Conservation (phyloP, 2,329 filamentous ascomycete genomes). For the Teratosphaeria pseudoeucalypti region DNA sequence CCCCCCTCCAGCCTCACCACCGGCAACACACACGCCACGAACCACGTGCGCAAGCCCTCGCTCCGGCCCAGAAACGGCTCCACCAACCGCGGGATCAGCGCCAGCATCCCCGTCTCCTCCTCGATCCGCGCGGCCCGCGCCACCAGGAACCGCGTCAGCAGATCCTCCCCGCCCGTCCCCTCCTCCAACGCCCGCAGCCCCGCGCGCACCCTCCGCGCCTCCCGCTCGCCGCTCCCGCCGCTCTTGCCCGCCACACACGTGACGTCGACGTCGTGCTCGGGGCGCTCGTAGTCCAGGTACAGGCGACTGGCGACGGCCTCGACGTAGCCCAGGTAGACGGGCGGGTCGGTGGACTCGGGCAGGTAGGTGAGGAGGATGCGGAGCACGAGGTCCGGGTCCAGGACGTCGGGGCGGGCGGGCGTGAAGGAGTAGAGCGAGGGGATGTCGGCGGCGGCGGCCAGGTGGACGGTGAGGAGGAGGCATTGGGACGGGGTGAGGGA, state of each 20-base stretch:
- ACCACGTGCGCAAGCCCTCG: conserved; percentile 55
- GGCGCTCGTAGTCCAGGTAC: conserved; percentile 31
- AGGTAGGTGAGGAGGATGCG: conserved; percentile 67
- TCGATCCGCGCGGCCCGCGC: conserved; percentile 60
- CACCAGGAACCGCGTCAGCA: conserved; percentile 54
- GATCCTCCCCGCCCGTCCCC: conserved; percentile 47
- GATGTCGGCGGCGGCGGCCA: conserved; percentile 57
- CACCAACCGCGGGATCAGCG: conserved; percentile 57
- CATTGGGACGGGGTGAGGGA: conserved; percentile 55
- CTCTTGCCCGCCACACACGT: conserved; percentile 48
- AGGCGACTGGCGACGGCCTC: conserved; percentile 44
- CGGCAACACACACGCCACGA: conserved; percentile 58
- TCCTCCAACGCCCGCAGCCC: conserved; percentile 52
- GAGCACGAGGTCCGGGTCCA: conserved; percentile 56
- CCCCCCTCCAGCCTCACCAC: conserved; percentile 58
- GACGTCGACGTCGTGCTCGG: conserved; percentile 41
- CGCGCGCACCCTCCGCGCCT: conserved; percentile 53
- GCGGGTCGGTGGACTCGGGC: conserved; percentile 58
- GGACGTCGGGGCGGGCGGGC: conserved; percentile 44
- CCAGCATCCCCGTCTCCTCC: conserved; percentile 58
- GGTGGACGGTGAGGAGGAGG: conserved; percentile 61
- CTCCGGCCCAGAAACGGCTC: conserved; percentile 51
- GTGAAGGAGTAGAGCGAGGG: conserved; percentile 51
- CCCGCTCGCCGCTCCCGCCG: conserved; percentile 33
- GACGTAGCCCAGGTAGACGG: conserved; percentile 52